A percentile compares a stretch with the other conserved stretches of the same genome.
These are phyloP conservation scores for Calocybe indica DNA, from an alignment of 768 basidiomycete species.

Conservation along the genomic window DNA sequence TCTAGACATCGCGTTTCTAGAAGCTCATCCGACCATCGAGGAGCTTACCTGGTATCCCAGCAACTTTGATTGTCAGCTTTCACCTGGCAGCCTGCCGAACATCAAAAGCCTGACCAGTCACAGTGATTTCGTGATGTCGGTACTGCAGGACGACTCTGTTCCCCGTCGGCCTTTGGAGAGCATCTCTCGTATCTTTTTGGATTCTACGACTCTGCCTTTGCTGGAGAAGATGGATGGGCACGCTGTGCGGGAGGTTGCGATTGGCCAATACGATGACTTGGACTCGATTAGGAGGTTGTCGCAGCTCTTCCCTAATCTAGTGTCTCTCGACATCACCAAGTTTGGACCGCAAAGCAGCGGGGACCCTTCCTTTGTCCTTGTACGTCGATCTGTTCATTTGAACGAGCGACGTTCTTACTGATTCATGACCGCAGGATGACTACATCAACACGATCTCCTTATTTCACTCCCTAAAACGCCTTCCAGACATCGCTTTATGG, in stretches of 20 bases:
- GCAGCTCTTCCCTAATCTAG: slow-evolving; percentile 12
- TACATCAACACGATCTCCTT: slow-evolving; percentile 14
- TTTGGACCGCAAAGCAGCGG: slow-evolving; percentile 10
- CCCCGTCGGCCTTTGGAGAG: slow-evolving; percentile 11
- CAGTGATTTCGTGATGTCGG: slow-evolving; percentile 10
- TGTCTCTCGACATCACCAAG: slow-evolving; percentile 14
- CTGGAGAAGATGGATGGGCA: slow-evolving; percentile 13
- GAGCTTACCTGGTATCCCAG: slow-evolving; percentile 19
- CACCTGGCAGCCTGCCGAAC: slow-evolving; percentile 12
- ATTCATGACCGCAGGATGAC: slow-evolving; percentile 11
- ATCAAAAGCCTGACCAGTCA: slow-evolving; percentile 13
- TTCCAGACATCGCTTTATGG: slow-evolving; percentile 15
- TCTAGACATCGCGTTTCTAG: slow-evolving; percentile 13
- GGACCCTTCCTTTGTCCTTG: slow-evolving; percentile 9
- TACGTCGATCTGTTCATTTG: slow-evolving; percentile 3
- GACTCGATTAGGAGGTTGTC: slow-evolving; percentile 13
- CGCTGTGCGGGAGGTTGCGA: slow-evolving; percentile 13
- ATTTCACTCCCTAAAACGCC: slow-evolving; percentile 10
- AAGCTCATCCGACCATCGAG: slow-evolving; percentile 16
- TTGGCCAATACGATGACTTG: slow-evolving; percentile 15
- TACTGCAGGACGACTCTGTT: slow-evolving; percentile 12
- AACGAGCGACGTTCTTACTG: background rate
- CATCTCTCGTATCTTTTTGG: slow-evolving; percentile 14
- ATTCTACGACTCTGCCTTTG: slow-evolving; percentile 10
- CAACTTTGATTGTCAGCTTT: slow-evolving; percentile 6